Percentiles rank a stretch among this genome's conserved stretches.
Conservation (phyloP, 2,329 filamentous ascomycete genomes). For the Ophiocordyceps camponoti-leonardi region DNA sequence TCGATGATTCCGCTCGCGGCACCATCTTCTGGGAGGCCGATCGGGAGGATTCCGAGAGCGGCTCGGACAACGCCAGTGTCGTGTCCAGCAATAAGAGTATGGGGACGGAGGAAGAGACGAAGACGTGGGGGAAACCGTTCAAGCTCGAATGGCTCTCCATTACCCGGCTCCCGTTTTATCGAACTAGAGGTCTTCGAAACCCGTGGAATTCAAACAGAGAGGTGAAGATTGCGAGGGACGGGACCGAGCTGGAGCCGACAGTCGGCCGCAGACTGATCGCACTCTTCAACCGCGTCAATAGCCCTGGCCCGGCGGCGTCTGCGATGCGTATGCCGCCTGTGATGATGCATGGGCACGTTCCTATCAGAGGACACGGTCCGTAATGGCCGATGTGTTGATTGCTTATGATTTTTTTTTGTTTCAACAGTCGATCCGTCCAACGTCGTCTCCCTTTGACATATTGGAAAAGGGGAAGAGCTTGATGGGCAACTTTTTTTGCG, state of each 20-base stretch:
- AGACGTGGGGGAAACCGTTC: conserved; percentile 83
- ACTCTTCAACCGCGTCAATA: conserved; percentile 51
- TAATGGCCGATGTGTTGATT: too few relatives aligned
- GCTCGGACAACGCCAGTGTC: conserved; percentile 25
- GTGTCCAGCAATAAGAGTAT: conserved; percentile 20
- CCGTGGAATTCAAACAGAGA: conserved; percentile 92
- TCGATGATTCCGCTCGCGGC: conserved; percentile 82
- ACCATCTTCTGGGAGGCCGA: conserved; percentile 95
- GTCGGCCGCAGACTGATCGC: conserved; percentile 62
- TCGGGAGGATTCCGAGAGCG: conserved; percentile 31
- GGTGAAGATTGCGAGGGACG: conserved; percentile 89
- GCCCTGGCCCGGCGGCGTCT: conserved; percentile 14
- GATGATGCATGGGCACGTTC: conserved; percentile 20
- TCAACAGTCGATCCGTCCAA: too few relatives aligned
- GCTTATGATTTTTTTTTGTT: too few relatives aligned
- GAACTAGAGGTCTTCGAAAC: conserved; percentile 73
- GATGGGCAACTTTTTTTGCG: too few relatives aligned
- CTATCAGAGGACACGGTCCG: conserved; percentile 19
- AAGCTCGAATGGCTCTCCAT: conserved; percentile 81
- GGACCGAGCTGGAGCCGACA: conserved; percentile 76
- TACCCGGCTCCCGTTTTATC: conserved; percentile 68
- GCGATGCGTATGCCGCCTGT: conserved; percentile 14
- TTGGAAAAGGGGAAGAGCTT: too few relatives aligned
- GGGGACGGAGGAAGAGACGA: conserved; percentile 28
- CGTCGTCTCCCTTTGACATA: too few relatives aligned